Evolutionary conservation across 2,329 filamentous ascomycete genomes (phyloP), one percentile per base, ranked within the genome.

Genomic region (Colletotrichum gloeosporioides): DNA sequence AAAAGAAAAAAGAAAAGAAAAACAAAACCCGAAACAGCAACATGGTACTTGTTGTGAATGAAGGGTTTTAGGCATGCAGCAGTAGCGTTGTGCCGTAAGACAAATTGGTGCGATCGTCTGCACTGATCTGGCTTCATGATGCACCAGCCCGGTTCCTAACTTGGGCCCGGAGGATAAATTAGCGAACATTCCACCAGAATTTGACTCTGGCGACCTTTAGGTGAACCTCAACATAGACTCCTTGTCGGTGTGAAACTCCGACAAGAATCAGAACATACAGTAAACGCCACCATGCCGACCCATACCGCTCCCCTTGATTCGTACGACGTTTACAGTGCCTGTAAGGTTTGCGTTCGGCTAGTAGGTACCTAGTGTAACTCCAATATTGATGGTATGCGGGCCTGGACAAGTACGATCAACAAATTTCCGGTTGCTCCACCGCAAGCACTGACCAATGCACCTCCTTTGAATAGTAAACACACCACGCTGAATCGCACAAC

Each of bases 311-410:
- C 12, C 0, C 3, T 53, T 49, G 1, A 53, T 22, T 53, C n/a
- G 44, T 53, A 22, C 6, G n/a, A 1, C 10, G 6, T 22, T 22
- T 0, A 53, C 44, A 22, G n/a, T 22, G 1, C 3, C n/a, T 22
- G 6, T 22, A 53, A 53, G 12, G 44, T 22, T 53, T 22, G 1
- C 44, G 10, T 53, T 53, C n/a, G n/a, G 12, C n/a, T 53, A 13
- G n/a, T 44, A 10, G 18, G 39, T 49, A 1, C 6, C 10, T 53
- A 53, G 44, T 49, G n/a, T 22, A 8, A 49, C 18, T 53, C 22
- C 44, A 7, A 22, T 22, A 13, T 22, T 25, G 44, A 53, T 13
- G 13, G 44, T 0, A 12, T 22, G n/a, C 12, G 44, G n/a, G n/a
- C 44, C n/a, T 22, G 44, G 44, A 53, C n/a, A 53, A 22, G 12